Base-by-base conservation (phyloP, 495 filamentous ascomycete genomes). In the Penicillium atrosanguineum region DNA sequence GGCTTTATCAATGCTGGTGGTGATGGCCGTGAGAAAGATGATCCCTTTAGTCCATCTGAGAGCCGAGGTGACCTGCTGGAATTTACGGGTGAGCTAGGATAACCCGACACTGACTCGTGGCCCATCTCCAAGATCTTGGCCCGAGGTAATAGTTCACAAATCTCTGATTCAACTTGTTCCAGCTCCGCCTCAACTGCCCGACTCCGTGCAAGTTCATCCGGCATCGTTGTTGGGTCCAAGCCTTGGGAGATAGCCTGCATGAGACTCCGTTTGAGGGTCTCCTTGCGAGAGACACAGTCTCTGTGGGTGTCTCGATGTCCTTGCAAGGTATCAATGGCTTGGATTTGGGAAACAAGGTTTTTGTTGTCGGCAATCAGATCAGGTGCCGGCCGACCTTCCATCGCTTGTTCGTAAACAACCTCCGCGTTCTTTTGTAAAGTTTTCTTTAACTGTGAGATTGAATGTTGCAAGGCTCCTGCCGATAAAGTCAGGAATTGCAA, bases 291-390 rank as follows among this genome's bases (percentile, higher is more conserved):
- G 37, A 67, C 46, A 36, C 59, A 61, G 7, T 44, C 43, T 11
- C 61, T 53, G 19, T 74, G 65, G 4, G 56, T 37, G n/a, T 39
- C 39, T 47, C 60, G 66, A 23, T 70, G 45, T 16, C 55, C 57
- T 48, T 69, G 67, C 40, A 78, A 50, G 12, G 41, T 40, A 44
- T 71, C 63, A 43, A 78, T 67, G 2, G 69, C 65, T 31, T 72
- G 63, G 16, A 75, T 69, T 39, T 62, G 65, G 25, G 60, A 47
- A 6, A 69, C 64, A 25, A 72, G 58, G 20, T 29, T 48, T 41
- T 72, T 71, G 56, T 75, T 75, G 40, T 69, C 64, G 3, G 67
- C 52, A n/a, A 75, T 60, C 31, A 78, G 39, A 37, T 72, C 69
- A 4, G 67, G 68, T 2, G 68, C 65, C 14, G 60, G 59, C 53